A percentile compares a stretch with the other conserved stretches of the same genome.
Evolutionary conservation across 306 rosid species (phyloP).

Genomic region (Pyrus bretschneideri): DNA sequence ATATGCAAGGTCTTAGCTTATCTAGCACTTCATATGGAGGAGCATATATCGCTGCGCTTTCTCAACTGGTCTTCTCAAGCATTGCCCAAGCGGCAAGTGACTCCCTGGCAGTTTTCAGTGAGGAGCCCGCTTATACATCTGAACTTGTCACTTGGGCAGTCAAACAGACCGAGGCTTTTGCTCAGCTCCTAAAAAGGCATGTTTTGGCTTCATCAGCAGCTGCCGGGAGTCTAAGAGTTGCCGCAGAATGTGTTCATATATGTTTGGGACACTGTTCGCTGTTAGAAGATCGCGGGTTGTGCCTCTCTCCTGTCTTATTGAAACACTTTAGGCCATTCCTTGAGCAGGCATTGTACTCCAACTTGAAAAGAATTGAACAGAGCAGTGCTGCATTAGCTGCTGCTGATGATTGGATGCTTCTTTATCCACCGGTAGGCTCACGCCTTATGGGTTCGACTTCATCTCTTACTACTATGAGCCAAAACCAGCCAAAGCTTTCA

Average conservation of each 20-base stretch:
- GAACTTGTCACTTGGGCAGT: slow-evolving; percentile 96
- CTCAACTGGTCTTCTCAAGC: slow-evolving; percentile 63
- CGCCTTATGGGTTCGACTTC: slow-evolving; percentile 40
- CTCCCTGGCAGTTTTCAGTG: slow-evolving; percentile 55
- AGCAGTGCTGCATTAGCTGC: slow-evolving; percentile 69
- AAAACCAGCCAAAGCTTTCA: slow-evolving; percentile 68
- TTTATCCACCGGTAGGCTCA: slow-evolving; percentile 36
- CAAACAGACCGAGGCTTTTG: slow-evolving; percentile 41
- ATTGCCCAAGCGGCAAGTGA: slow-evolving; percentile 71
- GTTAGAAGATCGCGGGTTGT: slow-evolving; percentile 65
- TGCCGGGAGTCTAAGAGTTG: slow-evolving; percentile 63
- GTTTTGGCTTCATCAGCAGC: slow-evolving; percentile 67
- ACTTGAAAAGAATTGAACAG: slow-evolving; percentile 72
- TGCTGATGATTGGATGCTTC: slow-evolving; percentile 71
- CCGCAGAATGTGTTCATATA: slow-evolving; percentile 70
- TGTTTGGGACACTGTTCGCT: slow-evolving; percentile 63
- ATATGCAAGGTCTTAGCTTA: slow-evolving; percentile 30
- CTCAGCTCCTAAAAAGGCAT: slow-evolving; percentile 50
- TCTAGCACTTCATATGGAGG: slow-evolving; percentile 27
- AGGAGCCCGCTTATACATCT: slow-evolving; percentile 73
- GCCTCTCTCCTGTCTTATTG: slow-evolving; percentile 67
- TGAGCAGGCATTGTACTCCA: slow-evolving; percentile 48
- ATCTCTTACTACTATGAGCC: slow-evolving; percentile 24
- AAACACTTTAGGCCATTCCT: slow-evolving; percentile 59
- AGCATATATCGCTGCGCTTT: slow-evolving; percentile 52